Base-by-base conservation (phyloP, 306 rosid genomes). In the Morella rubra region DNA sequence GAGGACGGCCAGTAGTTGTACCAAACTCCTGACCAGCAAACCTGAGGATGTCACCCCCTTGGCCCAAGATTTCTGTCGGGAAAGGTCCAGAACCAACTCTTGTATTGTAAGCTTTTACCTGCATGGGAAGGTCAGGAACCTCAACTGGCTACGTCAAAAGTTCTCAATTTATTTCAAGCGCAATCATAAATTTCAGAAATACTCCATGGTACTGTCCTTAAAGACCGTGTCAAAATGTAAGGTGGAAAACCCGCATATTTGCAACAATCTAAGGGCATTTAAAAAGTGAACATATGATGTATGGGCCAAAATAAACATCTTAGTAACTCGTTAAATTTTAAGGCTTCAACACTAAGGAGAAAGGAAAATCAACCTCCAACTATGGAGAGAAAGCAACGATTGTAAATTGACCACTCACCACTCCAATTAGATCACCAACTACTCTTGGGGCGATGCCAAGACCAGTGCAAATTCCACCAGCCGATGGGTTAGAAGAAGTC, bases 71-170 rank as follows among this genome's bases (percentile, higher is more conserved):
- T 87, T 95, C 99, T 16, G 99, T 95, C 6, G 99, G 99, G 58
- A 91, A 95, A 68, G 99, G 99, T 59, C 99, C 97, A 22, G 97
- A 90, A 74, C 99, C 99, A 79, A 95, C 99, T 81, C 97, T 89
- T 66, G 99, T 95, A 32, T 96, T 95, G 86, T 95, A 95, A 10
- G 97, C 97, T 89, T 95, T 95, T 71, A 92, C 99, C 99, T 95
- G 84, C 22, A 78, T n/a, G 76, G 83, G 81, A 70, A 81, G 69
- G 47, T 42, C 60, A 51, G 68, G n/a, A 84, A 81, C 73, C 50
- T 32, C 64, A 20, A 46, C 5, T 49, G 3, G 66, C 64, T 14
- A 62, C 45, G 75, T 78, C 44, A 62, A 77, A 2, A 15, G 20
- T 51, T 53, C 44, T 78, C 52, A 72, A 79, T 18, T 44, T 74